Base-by-base conservation (phyloP, 2,329 filamentous ascomycete genomes). In the Coniochaeta pulveracea region DNA sequence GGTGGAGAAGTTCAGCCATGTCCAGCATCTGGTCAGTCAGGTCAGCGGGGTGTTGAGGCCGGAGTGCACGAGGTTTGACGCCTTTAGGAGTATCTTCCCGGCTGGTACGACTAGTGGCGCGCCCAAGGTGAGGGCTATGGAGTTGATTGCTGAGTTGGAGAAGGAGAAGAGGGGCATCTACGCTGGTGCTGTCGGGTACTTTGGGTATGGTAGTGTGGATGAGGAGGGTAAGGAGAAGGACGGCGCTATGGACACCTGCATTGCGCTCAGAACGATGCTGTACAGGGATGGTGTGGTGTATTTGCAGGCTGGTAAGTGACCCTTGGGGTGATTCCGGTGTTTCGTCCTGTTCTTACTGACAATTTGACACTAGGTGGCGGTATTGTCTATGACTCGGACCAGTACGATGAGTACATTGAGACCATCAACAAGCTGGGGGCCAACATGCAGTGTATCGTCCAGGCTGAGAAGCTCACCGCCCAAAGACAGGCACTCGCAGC, bases 41-140 rank as follows among this genome's bases (percentile, higher is more conserved):
- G 91, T 98, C 1, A 94, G 85, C 2, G 89, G 91, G 27, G 71
- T 91, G n/a, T 62, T 96, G 43, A 73, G 91, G 28, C 67, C 73
- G 5, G 88, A 70, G 24, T 86, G 86, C 65, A 89, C 85, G 19
- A 74, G 91, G 37, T 98, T 94, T 58, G 89, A 96, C 52, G 91
- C 91, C 8, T 93, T 98, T 63, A 75, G 89, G 24, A 88, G 83
- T 43, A 95, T 98, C 48, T 98, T 98, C 64, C 91, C 91, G 0
- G 91, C 91, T 4, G 91, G 91, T 36, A 98, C 91, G 0, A 89
- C 96, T 19, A 91, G 83, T 12, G 91, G 91, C 4, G 89, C 91
- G 4, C 91, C 91, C 37, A 98, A 98, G 62, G 86, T 98, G 35
- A 76, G 80, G 41, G 91, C 91, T 3, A 98, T 98, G 91, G 84